Evolutionary conservation across 257 asterid genomes (phyloP), one percentile per base, ranked within the genome.

Genomic region (Solanum sejunctum): DNA sequence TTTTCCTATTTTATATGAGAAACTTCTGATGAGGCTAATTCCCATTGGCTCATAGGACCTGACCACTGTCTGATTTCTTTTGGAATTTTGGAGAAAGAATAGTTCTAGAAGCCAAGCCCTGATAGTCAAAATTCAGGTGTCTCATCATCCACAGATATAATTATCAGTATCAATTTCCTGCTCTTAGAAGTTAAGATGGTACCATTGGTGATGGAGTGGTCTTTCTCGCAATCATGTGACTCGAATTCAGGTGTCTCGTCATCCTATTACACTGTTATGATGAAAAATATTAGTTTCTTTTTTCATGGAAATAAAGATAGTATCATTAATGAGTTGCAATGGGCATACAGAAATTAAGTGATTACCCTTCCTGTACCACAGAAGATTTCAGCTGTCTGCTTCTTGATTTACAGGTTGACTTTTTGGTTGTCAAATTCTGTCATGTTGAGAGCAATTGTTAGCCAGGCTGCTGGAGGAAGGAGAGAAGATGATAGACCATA

Each of bases 351-450:
- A 63, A 52, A 77, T 77, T 54, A 51, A 49, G 9, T 8, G 45
- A 26, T 77, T 49, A 52, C 75, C 52, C 56, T 55, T 57, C 55
- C 28, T 52, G 41, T 58, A 55, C 64, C 54, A 54, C 41, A 20
- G 66, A 78, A 10, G 54, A 36, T 54, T 82, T 60, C 57, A 70
- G 16, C 21, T 36, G 8, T 85, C 58, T 16, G 77, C 20, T 75
- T 67, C 79, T n/a, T n/a, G 75, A 82, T 85, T 57, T 83, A 70
- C 92, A 96, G 99, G 94, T 85, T 96, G 91, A 95, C 96, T 67
- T 96, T 93, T 88, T 96, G 99, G 99, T 81, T 95, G 86, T 95
- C 99, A 2, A 97, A 97, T 91, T 83, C 97, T 10, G 91, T 95
- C 86, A 92, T 93, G 97, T 85, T 95, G 93, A 93, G 99, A 91